phyloP scores from a whole-genome alignment of 495 filamentous ascomycete genomes.

The Neurospora sp. region DNA sequence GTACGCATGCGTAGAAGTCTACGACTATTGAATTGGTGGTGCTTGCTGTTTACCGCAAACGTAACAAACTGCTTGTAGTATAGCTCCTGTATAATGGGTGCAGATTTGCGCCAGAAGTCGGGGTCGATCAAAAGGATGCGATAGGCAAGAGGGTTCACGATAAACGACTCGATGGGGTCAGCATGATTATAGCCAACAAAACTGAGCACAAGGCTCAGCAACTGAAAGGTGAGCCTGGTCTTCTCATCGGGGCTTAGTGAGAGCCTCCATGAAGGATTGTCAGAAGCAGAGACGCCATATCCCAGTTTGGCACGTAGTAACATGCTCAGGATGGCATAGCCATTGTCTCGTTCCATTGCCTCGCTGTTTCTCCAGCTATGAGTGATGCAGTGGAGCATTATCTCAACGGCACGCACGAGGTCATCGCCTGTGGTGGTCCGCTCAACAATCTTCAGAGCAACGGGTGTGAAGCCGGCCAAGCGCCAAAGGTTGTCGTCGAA shows the following conservation, averaged over 20 bases:
- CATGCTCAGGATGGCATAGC: constrained; percentile 77
- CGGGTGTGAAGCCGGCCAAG: constrained; percentile 74
- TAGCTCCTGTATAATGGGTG: constrained; percentile 60
- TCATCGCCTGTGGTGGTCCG: constrained; percentile 56
- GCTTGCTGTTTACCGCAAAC: constrained; percentile 76
- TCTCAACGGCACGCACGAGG: constrained; percentile 66
- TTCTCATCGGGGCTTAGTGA: constrained; percentile 42
- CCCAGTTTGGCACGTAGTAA: constrained; percentile 70
- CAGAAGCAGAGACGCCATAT: constrained; percentile 32
- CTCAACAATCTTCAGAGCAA: constrained; percentile 76
- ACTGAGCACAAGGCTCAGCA: constrained; percentile 65
- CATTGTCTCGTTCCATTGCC: constrained; percentile 93
- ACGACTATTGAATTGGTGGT: constrained; percentile 83
- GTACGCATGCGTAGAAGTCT: constrained; percentile 82
- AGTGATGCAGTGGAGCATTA: constrained; percentile 72
- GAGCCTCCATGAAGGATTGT: constrained; percentile 29
- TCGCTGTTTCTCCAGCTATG: constrained; percentile 96
- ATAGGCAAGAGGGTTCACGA: constrained; percentile 92
- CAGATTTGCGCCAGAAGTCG: constrained; percentile 80
- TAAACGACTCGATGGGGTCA: constrained; percentile 72
- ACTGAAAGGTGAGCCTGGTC: constrained; percentile 54
- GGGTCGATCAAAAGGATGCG: constrained; percentile 83
- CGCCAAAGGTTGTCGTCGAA: constrained; percentile 92
- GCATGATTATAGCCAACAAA: constrained; percentile 81
- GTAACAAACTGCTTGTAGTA: constrained; percentile 87